A percentile compares a stretch with the other conserved stretches of the same genome.
These are phyloP conservation scores for Daldinia concentrica DNA, from an alignment of 495 filamentous ascomycete genomes.

Conservation along the genomic window DNA sequence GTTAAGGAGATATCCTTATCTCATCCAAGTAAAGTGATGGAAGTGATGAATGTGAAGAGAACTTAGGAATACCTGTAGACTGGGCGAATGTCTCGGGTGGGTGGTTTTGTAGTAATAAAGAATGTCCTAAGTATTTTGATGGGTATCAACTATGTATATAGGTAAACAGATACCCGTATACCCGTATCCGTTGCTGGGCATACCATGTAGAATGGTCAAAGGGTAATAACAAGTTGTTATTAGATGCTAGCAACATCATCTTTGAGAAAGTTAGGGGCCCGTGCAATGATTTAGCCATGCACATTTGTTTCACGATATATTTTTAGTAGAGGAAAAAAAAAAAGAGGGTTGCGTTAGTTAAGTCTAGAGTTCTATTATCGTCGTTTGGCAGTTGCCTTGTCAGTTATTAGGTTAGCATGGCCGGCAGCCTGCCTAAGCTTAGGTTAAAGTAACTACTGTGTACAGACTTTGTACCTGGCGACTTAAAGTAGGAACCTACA, in stretches of 20 bases:
- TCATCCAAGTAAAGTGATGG: not conserved
- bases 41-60: too few relatives aligned
- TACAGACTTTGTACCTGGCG: not conserved
- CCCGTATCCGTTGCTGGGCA: too few relatives aligned
- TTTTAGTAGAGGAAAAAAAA: not conserved
- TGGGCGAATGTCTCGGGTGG: not conserved
- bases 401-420: not conserved
- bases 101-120: too few relatives aligned
- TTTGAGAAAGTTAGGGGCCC: not conserved
- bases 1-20: not conserved
- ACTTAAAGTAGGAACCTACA: not conserved
- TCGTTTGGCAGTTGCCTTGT: not conserved
- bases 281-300: not conserved
- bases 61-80: not conserved
- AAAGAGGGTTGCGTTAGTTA: not conserved
- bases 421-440: not conserved
- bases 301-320: not conserved
- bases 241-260: too few relatives aligned
- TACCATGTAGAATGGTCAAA: too few relatives aligned
- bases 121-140: too few relatives aligned
- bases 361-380: not conserved
- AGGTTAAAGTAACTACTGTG: not conserved
- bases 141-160: too few relatives aligned
- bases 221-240: too few relatives aligned
- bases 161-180: too few relatives aligned